Evolutionary conservation across 1,139 yeast genomes (phyloP), one percentile per base, ranked within the genome.

Genomic region (Pichia kudriavzevii): DNA sequence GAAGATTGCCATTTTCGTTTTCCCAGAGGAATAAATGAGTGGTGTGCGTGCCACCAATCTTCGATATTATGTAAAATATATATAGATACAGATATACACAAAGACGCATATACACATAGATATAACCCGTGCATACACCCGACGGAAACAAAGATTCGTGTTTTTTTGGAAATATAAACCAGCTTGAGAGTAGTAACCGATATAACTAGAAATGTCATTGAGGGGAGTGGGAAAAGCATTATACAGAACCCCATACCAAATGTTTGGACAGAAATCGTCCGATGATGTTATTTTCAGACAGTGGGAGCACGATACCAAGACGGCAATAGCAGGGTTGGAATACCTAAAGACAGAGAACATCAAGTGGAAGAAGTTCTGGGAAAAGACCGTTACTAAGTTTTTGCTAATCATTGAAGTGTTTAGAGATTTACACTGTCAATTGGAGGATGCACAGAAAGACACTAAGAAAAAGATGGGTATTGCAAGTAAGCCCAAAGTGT

Each of bases 261-360:
- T 58, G 14, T 37, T 56, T 31, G 60, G 60, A 3, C 45, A 42
- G 22, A 56, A 52, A 34, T 43, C 54, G 1, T 29, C 23, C 1
- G 72, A 68, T 38, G 75, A 71, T 46, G 67, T 64, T 31, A 47
- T 64, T 23, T 58, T 69, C 7, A 47, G 50, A 11, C 62, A 61
- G 24, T 70, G 69, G 59, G 62, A 66, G 35, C 63, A 64, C 36
- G 75, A 71, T 42, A 46, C 71, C 21, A 57, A 61, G 35, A 53
- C 59, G 10, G 56, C 72, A 1, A 48, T 64, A 19, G 61, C 63
- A 27, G 77, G 74, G 2, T 50, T 72, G 34, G 63, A 63, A 34
- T 71, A 60, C 40, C 43, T 70, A 14, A 47, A 51, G 11, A 35
- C 49, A n/a, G 71, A 69, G 42, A 55, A 61, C 26, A 55, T 56